These are phyloP conservation scores for Lentinula novae-zelandiae DNA, from an alignment of 1,284 basidiomycete species.

Conservation along the genomic window DNA sequence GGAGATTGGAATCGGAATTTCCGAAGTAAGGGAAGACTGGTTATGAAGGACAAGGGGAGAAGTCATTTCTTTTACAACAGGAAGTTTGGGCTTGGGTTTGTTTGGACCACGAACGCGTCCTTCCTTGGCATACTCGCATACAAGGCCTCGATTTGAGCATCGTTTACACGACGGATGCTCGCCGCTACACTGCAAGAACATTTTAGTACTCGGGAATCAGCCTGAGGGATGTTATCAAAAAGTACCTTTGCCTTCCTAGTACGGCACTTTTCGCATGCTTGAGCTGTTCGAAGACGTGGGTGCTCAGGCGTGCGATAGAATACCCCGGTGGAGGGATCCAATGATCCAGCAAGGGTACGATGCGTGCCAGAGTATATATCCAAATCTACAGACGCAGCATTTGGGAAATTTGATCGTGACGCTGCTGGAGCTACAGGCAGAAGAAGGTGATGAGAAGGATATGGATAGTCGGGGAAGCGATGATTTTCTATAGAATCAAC, in stretches of 20 bases:
- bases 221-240: not conserved
- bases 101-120: constrained; percentile 60
- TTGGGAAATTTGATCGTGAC: not conserved
- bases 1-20: not conserved
- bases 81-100: constrained; percentile 34
- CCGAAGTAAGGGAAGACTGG: constrained; percentile 11
- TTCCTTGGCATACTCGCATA: constrained; percentile 59
- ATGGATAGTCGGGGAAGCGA: not conserved
- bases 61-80: not conserved
- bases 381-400: not conserved
- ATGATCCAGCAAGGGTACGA: constrained; percentile 48
- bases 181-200: constrained; percentile 45
- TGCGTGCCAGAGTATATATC: not conserved
- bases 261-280: constrained; percentile 63
- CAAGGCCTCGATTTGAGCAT: constrained; percentile 44
- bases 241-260: constrained; percentile 60
- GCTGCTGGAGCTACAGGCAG: not conserved
- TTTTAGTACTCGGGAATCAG: not conserved
- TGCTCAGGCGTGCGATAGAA: constrained; percentile 60
- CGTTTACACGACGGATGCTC: constrained; percentile 56
- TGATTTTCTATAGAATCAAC: not conserved
- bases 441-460: not conserved
- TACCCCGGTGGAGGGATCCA: constrained; percentile 55
- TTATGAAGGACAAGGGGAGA: constrained; percentile 16
- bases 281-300: constrained; percentile 54